A percentile compares a stretch with the other conserved stretches of the same genome.
Evolutionary conservation across 2,329 filamentous ascomycete species (phyloP).

Genomic region (Penicillium corylophilum): DNA sequence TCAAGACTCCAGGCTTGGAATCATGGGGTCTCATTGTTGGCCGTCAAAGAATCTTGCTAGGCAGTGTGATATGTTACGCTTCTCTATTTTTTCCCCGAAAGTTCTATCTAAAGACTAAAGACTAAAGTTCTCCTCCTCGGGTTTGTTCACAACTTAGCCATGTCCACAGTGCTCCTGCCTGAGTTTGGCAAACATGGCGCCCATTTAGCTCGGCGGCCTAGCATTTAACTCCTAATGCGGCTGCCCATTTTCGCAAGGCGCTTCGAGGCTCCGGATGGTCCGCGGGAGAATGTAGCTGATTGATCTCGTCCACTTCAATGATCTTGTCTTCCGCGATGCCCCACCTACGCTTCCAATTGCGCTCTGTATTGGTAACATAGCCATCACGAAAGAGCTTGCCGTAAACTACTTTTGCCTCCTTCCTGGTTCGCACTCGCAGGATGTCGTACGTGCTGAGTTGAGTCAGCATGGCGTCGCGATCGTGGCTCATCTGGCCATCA

Average conservation of each 20-base stretch:
- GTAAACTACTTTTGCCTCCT: slow-evolving; percentile 29
- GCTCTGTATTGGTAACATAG: slow-evolving; percentile 36
- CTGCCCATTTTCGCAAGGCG: not conserved
- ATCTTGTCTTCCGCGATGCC: slow-evolving; percentile 17
- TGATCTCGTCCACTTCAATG: slow-evolving; percentile 32
- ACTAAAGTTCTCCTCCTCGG: too few relatives aligned
- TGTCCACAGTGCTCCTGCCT: too few relatives aligned
- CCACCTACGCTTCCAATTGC: slow-evolving; percentile 33
- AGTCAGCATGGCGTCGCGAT: slow-evolving; percentile 36
- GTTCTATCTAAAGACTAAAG: too few relatives aligned
- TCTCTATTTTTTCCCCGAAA: too few relatives aligned
- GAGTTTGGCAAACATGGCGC: not conserved
- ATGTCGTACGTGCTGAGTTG: slow-evolving; percentile 35
- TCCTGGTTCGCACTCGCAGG: slow-evolving; percentile 28
- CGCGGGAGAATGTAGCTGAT: not conserved
- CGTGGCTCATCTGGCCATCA: slow-evolving; percentile 20
- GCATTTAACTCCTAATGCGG: not conserved
- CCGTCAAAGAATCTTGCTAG: too few relatives aligned
- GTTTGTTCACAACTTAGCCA: too few relatives aligned
- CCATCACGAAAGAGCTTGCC: slow-evolving; percentile 25
- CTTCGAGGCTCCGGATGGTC: not conserved
- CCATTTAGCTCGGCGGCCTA: not conserved
- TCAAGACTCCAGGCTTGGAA: too few relatives aligned
- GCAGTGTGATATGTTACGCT: too few relatives aligned
- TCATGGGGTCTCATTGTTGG: too few relatives aligned